Base-by-base conservation (phyloP, 306 rosid species). In the Clitoria ternatea region DNA sequence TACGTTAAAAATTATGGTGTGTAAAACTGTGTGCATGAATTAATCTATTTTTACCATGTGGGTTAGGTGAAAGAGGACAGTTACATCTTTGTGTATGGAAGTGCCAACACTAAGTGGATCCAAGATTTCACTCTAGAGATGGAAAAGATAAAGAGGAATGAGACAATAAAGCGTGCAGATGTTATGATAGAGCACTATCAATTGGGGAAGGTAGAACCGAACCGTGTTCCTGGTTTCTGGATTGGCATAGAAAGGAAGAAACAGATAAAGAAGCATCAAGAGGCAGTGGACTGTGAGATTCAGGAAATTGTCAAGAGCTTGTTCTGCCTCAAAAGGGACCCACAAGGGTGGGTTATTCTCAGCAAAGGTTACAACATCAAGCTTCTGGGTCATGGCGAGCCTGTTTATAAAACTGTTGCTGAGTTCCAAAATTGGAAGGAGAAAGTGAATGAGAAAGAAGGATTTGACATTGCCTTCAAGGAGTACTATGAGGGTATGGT, bases 311-410 rank as follows among this genome's bases (percentile, higher is more conserved):
- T 63, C 0, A 64, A 70, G 56, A 17, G 18, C 39, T 47, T 80
- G 36, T 52, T 75, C 14, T 59, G 75, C 48, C 71, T 75, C 4
- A 76, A 35, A 12, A 17, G 69, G 1, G 78, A 80, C 8, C 81
- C 70, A 18, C 76, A 66, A 8, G 84, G 84, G 8, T 80, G 84
- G 81, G 77, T 61, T 23, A 40, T 80, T 48, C 81, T 80, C 6
- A 70, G 70, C 66, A 75, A 80, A 80, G 84, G 84, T 14, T 0
- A 7, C 0, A 70, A 65, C 59, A 57, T 80, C 4, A 70, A 69
- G 24, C 43, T 36, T 1, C 22, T 80, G 1, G 68, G 74, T 30
- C 81, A 72, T 17, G 81, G 81, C 0, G 75, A 80, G 32, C 13
- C 77, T 35, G 71, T 72, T 26, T 64, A 70, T n/a, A 44, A 70